phyloP scores from a whole-genome alignment of 2,329 filamentous ascomycete species.

The Clarireedia hainanense region DNA sequence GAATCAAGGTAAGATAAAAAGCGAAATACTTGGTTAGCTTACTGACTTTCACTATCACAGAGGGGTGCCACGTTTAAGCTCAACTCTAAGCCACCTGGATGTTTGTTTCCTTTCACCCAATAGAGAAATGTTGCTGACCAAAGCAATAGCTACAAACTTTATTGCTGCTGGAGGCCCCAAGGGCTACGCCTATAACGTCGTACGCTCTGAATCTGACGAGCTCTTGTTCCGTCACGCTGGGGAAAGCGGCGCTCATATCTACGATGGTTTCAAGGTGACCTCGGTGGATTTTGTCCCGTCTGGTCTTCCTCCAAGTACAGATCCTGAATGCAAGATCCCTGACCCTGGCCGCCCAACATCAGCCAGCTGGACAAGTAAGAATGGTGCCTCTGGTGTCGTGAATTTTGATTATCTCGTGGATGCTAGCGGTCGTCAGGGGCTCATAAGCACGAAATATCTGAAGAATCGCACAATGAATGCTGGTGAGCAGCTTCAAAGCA shows the following conservation, averaged over 20 bases:
- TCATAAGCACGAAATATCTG: constrained; percentile 3
- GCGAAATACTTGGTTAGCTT: too few relatives aligned
- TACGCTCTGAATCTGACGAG: constrained; percentile 20
- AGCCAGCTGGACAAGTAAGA: too few relatives aligned
- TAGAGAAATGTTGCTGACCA: neutral
- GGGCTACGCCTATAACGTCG: constrained; percentile 2
- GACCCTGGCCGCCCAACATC: too few relatives aligned
- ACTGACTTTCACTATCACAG: too few relatives aligned
- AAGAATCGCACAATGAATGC: neutral
- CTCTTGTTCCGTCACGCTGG: constrained; percentile 4
- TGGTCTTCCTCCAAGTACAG: neutral
- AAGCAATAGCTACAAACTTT: neutral
- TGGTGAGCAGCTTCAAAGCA: neutral
- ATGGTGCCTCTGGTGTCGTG: neutral
- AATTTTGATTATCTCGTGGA: constrained; percentile 4
- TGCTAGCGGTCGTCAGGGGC: neutral
- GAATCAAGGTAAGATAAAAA: too few relatives aligned
- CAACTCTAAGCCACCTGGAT: too few relatives aligned
- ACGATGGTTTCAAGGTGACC: neutral
- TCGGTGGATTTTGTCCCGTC: neutral
- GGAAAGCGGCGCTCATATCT: neutral
- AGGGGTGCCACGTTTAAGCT: too few relatives aligned
- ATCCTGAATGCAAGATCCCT: neutral
- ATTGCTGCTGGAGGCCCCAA: neutral
- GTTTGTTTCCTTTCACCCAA: neutral